These are phyloP conservation scores for Mitragyna speciosa DNA, from an alignment of 257 asterid genomes.

Conservation along the genomic window DNA sequence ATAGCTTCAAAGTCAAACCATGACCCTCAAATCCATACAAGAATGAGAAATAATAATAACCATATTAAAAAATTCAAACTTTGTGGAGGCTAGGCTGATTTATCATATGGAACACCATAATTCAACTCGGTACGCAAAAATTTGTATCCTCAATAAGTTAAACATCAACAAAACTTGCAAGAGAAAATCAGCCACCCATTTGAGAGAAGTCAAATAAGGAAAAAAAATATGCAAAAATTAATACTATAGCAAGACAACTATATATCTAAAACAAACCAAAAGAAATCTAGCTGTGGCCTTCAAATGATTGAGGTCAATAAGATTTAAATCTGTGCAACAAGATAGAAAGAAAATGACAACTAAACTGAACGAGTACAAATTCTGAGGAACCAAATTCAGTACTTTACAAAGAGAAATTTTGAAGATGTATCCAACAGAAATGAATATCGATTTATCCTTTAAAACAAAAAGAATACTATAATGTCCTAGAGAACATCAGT, in stretches of 20 bases:
- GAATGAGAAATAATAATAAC: background rate
- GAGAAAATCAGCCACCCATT: background rate
- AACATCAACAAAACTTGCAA: background rate
- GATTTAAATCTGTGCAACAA: background rate
- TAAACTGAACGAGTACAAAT: background rate
- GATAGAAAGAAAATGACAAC: background rate
- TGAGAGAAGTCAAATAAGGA: background rate
- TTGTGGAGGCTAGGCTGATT: background rate
- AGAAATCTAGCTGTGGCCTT: background rate
- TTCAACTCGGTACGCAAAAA: background rate
- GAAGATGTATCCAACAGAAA: background rate
- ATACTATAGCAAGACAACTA: background rate
- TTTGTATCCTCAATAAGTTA: background rate
- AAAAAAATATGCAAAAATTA: background rate
- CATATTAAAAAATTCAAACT: too few relatives aligned
- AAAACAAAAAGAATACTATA: background rate
- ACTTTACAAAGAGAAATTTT: background rate
- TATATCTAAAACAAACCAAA: background rate
- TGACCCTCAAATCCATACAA: background rate
- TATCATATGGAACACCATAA: background rate
- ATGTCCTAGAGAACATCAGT: background rate
- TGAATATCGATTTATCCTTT: background rate
- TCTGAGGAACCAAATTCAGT: background rate
- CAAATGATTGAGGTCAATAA: background rate
- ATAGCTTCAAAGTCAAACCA: constrained; percentile 5